A percentile compares a stretch with the other conserved stretches of the same genome.
Evolutionary conservation across 306 rosid genomes (phyloP).

Genomic region (Styphnolobium japonicum): DNA sequence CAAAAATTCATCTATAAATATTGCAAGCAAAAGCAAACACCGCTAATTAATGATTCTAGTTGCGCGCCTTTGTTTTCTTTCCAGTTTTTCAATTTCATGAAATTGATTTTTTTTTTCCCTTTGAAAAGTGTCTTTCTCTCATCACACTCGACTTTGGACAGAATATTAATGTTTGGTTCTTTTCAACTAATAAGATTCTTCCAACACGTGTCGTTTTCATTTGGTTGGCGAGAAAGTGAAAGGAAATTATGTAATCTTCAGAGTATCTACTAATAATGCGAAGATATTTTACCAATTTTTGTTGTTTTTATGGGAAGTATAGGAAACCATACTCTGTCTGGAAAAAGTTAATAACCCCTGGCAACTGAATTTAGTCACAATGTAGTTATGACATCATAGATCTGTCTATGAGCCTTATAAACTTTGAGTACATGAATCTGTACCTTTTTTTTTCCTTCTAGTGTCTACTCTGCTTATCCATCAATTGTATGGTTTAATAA

Average conservation of each 20-base stretch:
- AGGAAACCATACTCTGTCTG: neutral
- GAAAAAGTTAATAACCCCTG: neutral
- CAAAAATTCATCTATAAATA: neutral
- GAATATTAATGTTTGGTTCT: neutral
- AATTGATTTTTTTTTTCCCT: neutral
- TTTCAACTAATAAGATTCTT: constrained; percentile 14
- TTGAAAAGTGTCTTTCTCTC: neutral
- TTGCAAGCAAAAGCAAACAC: neutral
- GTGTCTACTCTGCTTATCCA: neutral
- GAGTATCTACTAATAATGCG: neutral
- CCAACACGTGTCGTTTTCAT: constrained; percentile 45
- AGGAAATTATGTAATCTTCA: constrained; percentile 12
- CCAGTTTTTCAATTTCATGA: too few species aligned
- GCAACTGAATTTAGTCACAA: neutral
- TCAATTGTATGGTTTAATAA: neutral
- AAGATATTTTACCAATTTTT: constrained; percentile 19
- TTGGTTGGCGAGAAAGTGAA: constrained; percentile 43
- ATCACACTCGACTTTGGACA: neutral
- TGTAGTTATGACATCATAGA: neutral
- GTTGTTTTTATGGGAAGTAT: neutral
- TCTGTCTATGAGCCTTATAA: neutral
- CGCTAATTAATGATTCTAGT: neutral
- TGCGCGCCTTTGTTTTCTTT: neutral
- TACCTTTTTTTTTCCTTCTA: neutral
- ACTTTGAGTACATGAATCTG: neutral